These are phyloP conservation scores for Pholiota microspora DNA, from an alignment of 768 basidiomycete species.

Conservation along the genomic window DNA sequence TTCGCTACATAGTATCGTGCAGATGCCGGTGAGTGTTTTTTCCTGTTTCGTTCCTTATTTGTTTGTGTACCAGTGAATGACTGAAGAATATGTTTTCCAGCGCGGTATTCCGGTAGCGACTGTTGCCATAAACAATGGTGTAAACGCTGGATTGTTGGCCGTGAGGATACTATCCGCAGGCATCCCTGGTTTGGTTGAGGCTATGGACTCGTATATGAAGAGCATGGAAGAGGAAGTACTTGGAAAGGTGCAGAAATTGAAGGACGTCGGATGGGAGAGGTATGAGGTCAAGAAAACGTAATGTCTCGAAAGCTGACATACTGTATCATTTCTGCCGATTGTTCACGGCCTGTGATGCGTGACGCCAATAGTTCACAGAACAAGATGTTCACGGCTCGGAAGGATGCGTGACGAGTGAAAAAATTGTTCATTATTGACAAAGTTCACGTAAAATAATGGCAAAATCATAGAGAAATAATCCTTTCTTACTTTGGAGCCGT, in stretches of 20 bases:
- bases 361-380: too few species aligned
- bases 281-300: conserved; percentile 50
- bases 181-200: conserved; percentile 58
- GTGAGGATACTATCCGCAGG: conserved; percentile 84
- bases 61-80: not conserved
- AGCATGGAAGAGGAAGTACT: conserved; percentile 24
- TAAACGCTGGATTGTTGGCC: conserved; percentile 90
- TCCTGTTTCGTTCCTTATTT: conserved; percentile 3
- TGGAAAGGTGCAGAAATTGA: conserved; percentile 37
- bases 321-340: not conserved
- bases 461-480: too few species aligned
- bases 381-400: too few species aligned
- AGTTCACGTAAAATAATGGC: too few species aligned
- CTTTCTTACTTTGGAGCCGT: too few species aligned
- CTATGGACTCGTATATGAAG: conserved; percentile 75
- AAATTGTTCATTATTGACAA: too few species aligned
- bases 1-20: conserved; percentile 95
- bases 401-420: too few species aligned
- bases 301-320: not conserved
- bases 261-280: conserved; percentile 81
- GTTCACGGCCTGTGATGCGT: not conserved
- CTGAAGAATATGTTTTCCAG: conserved; percentile 36
- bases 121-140: conserved; percentile 94
- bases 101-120: conserved; percentile 97
- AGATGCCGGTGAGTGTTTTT: conserved; percentile 84